Evolutionary conservation across 768 basidiomycete species (phyloP).

Genomic region (Lyophyllum decastes): DNA sequence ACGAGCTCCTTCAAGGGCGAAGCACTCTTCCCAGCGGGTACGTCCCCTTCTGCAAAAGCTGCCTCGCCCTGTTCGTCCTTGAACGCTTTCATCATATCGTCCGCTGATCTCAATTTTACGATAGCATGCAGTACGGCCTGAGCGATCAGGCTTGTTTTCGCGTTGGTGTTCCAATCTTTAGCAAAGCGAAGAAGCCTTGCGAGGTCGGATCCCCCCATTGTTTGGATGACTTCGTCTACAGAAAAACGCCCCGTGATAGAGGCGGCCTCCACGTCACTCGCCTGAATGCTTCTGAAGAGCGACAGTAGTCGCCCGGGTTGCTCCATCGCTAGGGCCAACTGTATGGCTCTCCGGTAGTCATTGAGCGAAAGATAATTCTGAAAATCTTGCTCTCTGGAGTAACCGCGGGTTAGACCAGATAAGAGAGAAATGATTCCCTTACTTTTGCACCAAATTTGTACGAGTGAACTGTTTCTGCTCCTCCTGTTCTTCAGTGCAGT

Average conservation of each 20-base stretch:
- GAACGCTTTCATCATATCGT: conserved; percentile 75
- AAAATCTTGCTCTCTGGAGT: conserved; percentile 91
- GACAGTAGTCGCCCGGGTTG: conserved; percentile 86
- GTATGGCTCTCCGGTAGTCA: conserved; percentile 89
- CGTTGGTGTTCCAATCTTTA: conserved; percentile 93
- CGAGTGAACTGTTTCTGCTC: conserved; percentile 73
- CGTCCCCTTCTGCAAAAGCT: conserved; percentile 23
- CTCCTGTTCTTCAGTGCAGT: conserved; percentile 86
- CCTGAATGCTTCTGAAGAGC: conserved; percentile 70
- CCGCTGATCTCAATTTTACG: conserved; percentile 72
- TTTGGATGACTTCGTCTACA: conserved; percentile 82
- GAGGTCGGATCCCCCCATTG: conserved; percentile 72
- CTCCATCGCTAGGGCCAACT: conserved; percentile 89
- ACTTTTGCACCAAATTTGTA: conserved; percentile 80
- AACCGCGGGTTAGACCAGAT: not conserved
- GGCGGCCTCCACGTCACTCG: conserved; percentile 22
- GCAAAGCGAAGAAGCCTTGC: conserved; percentile 80
- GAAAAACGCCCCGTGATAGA: conserved; percentile 68
- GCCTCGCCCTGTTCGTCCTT: conserved; percentile 37
- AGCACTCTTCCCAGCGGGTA: conserved; percentile 20
- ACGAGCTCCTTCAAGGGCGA: conserved; percentile 70
- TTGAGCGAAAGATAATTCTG: conserved; percentile 84
- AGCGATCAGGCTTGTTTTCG: conserved; percentile 83
- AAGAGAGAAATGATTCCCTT: conserved; percentile 27
- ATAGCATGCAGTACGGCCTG: conserved; percentile 83